Conservation (phyloP, 1,284 basidiomycete species). For the Irpex sp. region DNA sequence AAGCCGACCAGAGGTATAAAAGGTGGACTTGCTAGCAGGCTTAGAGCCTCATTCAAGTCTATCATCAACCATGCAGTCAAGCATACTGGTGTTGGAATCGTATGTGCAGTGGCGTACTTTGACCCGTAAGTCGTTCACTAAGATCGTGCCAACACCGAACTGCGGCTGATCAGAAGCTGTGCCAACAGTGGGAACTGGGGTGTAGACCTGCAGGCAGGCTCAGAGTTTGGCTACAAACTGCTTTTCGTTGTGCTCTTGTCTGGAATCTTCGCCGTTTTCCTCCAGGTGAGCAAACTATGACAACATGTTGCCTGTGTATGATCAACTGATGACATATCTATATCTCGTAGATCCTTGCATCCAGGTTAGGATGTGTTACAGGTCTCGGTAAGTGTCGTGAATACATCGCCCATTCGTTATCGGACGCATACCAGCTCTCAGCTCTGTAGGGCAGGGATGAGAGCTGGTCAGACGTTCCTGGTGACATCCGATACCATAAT, state of each 20-base stretch:
- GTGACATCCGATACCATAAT: background rate
- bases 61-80: constrained; percentile 34
- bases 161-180: background rate
- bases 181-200: constrained; percentile 64
- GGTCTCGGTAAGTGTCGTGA: constrained; percentile 46
- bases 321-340: background rate
- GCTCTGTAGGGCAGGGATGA: too few species aligned
- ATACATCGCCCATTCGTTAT: background rate
- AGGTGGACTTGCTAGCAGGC: background rate
- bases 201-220: constrained; percentile 71
- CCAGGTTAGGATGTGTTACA: constrained; percentile 63
- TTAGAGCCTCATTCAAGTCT: constrained; percentile 5
- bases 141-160: background rate
- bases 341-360: constrained; percentile 46
- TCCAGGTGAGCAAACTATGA: constrained; percentile 47
- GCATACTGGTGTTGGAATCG: constrained; percentile 44
- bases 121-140: constrained; percentile 37
- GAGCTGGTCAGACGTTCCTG: background rate
- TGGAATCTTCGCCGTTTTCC: constrained; percentile 76
- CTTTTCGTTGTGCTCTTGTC: constrained; percentile 84
- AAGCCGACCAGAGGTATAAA: background rate
- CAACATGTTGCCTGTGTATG: background rate
- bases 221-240: constrained; percentile 77
- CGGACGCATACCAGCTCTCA: background rate
- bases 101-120: constrained; percentile 51